Evolutionary conservation across 352 stramenopile genomes (phyloP), one percentile per base, ranked within the genome.

Genomic region (Pythium apleroticum): DNA sequence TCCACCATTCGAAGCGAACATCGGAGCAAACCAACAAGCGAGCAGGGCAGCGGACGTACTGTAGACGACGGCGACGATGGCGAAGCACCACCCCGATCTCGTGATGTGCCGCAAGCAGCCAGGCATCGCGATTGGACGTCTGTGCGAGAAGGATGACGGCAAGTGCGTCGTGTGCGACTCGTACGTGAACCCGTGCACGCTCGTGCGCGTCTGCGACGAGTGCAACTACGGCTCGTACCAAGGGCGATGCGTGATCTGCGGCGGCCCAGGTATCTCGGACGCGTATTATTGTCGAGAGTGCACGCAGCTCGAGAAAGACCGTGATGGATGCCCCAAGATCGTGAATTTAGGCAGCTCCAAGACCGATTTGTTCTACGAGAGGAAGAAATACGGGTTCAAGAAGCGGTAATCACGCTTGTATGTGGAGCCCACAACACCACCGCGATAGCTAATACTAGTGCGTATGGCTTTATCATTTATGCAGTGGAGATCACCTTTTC

Each of bases 101-200:
- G 94, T 99, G 58, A 99, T 99, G 96, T 99, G 98, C 86, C 91
- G 98, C 66, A 99, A 99, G 90, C 97, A 99, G 76, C 97, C 98
- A 37, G 98, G 98, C 66, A 96, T 99, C 69, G 94, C 93, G 10
- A 98, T 98, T 76, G 95, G 93, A 30, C 89, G 97, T 14, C 81
- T 99, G 10, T 99, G 98, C 68, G 97, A 99, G 78, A 99, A 99
- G 81, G 95, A 98, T 77, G 97, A 99, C 75, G 98, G 97, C 59
- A 99, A 98, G 80, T 99, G 97, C 69, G 97, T 99, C 27, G 98
- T 99, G 70, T 99, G 98, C 77, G 97, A 99, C 89, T 99, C 95
- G 59, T 99, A 99, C 79, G 98, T 99, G 46, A 91, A 98, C 48
- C 98, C 97, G 7, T 93, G 89, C 60, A 98, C 89, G 33, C 87